phyloP scores from a whole-genome alignment of 257 asterid genomes.

The Gentiana macrophylla region DNA sequence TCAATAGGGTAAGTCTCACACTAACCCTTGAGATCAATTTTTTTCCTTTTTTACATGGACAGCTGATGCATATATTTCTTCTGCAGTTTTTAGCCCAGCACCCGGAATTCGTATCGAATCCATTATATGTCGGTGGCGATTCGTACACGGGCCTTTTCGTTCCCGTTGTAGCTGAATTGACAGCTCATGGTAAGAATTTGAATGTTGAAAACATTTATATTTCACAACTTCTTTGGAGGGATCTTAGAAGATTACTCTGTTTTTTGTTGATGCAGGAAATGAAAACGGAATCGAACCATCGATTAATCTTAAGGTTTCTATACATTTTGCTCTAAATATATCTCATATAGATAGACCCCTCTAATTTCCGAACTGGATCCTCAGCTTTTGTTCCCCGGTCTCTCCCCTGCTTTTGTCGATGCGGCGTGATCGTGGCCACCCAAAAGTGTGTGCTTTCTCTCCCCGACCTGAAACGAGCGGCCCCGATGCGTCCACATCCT shows the following conservation, averaged over 20 bases:
- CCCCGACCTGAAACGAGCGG: no score
- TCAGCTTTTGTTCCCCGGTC: no score
- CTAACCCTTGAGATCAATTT: no score
- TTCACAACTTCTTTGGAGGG: neutral
- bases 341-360: neutral
- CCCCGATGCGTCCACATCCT: no score
- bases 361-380: neutral
- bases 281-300: slow-evolving; percentile 22
- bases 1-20: slow-evolving; percentile 11
- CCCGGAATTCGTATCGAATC: slow-evolving; percentile 22
- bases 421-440: no score
- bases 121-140: slow-evolving; percentile 31
- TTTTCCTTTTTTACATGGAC: no score
- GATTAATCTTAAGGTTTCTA: slow-evolving; percentile 25
- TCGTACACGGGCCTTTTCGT: slow-evolving; percentile 24
- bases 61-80: no score
- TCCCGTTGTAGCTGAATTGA: slow-evolving; percentile 22
- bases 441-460: no score
- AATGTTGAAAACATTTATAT: neutral
- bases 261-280: slow-evolving; percentile 19
- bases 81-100: slow-evolving; percentile 31
- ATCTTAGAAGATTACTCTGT: neutral
- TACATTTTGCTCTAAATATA: neutral
- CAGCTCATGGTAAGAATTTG: slow-evolving; percentile 22
- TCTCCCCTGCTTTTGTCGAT: no score